Evolutionary conservation across 2,329 filamentous ascomycete genomes (phyloP), one percentile per base, ranked within the genome.

Genomic region (Paraphoma chrysanthemicola): DNA sequence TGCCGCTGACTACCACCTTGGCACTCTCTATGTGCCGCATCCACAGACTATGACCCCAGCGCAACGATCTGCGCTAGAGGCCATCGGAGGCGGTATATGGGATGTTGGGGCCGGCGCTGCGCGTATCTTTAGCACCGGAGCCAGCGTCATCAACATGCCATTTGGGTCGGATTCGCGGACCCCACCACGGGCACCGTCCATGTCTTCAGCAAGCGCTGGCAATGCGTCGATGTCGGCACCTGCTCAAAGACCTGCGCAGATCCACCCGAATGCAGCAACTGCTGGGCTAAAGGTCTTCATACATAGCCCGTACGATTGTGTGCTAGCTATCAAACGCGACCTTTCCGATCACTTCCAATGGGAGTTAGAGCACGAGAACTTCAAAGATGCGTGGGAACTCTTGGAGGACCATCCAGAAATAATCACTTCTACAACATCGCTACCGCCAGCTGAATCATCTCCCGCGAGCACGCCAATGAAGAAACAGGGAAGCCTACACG

Each of bases 231-330:
- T 62, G 30, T 49, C 66, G 3, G 50, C 54, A 42, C 59, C 70
- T 17, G 62, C 58, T 17, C 73, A 68, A 46, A 60, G 70, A 38
- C 64, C 63, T 45, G 49, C 58, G n/a, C 72, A 67, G 38, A 71
- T 75, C 12, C 81, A 83, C 62, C 82, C 81, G 45, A 79, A 84
- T 62, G 79, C 80, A 16, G 76, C 79, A 5, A 82, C 83, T 9
- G 80, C 83, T 38, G 88, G 88, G 6, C 81, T 89, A 63, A 91
- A 98, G 70, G 90, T 99, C 14, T 97, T 97, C 73, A 92, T 99
- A 41, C 93, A 97, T 69, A 97, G 93, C 67, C 95, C 95, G 0
- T 99, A 96, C 71, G 95, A 99, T 77, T 98, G 93, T 68, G 90
- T 98, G n/a, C 81, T 97, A 52, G 92, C 92, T 0, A 92, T 95